Base-by-base conservation (phyloP, 129 eudicot species). In the Kitagawia praeruptora region DNA sequence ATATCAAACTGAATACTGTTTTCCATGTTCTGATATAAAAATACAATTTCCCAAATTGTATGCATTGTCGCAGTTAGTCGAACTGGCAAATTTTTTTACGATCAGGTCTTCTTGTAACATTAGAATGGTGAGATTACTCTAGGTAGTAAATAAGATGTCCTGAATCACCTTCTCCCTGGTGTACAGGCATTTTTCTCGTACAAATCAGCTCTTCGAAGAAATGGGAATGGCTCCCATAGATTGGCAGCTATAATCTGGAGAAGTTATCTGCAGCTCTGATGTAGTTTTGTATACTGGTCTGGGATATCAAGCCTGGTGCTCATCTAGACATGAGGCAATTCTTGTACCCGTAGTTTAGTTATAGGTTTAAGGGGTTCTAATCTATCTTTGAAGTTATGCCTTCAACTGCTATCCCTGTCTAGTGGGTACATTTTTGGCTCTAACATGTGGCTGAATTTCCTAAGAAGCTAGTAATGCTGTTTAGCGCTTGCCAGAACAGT, bases 141-240 rank as follows among this genome's bases (percentile, higher is more conserved):
- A 8, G 3, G 31, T 58, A 8, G 34, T n/a, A n/a, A 6, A 58
- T 58, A 2, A n/a, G 40, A 21, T 37, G 46, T 77, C 34, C 54
- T 41, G 4, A 41, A 81, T 47, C 25, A 79, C 72, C 67, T 31
- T 9, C 34, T 28, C 67, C 64, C 42, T 49, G 41, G 4, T 61
- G 77, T 56, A 58, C 96, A 93, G 93, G 88, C 98, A 94, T 81
- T 94, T 94, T 82, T 94, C 98, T 70, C 89, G 85, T 31, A 86
- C 97, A 58, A 94, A 94, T 84, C 84, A 78, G 86, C 85, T 89
- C 54, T 70, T 94, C 86, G 91, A 87, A 81, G 77, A 90, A 87
- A 83, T 81, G 81, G 92, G 87, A 58, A 79, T 75, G 13, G 37
- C 86, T 48, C 92, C 97, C 41, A 90, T 94, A 21, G 87, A 94